These are phyloP conservation scores for Vicia sativa DNA, from an alignment of 306 rosid species.

Conservation along the genomic window DNA sequence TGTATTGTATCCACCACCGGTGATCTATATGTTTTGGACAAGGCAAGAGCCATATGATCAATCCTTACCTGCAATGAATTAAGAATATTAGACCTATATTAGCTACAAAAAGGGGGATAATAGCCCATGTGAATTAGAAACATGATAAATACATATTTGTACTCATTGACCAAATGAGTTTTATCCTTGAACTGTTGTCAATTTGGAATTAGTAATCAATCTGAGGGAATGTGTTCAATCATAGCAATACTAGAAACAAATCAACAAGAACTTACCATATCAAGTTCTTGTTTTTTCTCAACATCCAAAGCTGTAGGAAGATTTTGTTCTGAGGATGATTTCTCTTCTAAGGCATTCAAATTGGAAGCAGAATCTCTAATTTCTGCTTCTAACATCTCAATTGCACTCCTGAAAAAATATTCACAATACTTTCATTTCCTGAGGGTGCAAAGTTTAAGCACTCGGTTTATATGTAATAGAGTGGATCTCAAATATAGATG, in stretches of 20 bases:
- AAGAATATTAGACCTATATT: slow-evolving; percentile 28
- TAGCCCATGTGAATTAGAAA: background rate
- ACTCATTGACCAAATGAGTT: background rate
- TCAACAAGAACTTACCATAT: slow-evolving; percentile 50
- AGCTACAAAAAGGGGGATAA: background rate
- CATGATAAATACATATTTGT: background rate
- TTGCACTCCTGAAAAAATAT: slow-evolving; percentile 68
- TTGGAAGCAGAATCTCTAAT: slow-evolving; percentile 51
- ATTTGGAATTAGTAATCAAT: background rate
- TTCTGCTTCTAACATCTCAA: slow-evolving; percentile 80
- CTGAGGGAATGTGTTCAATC: background rate
- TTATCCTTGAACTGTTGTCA: slow-evolving; percentile 10
- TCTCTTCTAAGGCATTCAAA: slow-evolving; percentile 45
- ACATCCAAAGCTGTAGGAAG: slow-evolving; percentile 40
- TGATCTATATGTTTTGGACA: slow-evolving; percentile 83
- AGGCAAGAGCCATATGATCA: slow-evolving; percentile 82
- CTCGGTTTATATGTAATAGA: background rate
- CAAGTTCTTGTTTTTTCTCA: slow-evolving; percentile 49
- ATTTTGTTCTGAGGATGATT: slow-evolving; percentile 44
- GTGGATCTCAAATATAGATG: background rate
- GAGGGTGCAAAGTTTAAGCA: slow-evolving; percentile 1
- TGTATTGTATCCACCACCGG: slow-evolving; percentile 85
- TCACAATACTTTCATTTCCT: slow-evolving; percentile 4
- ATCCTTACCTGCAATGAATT: slow-evolving; percentile 70
- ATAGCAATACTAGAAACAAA: slow-evolving; percentile 22